Percentiles rank a stretch among this genome's conserved stretches.
phyloP scores from a whole-genome alignment of 192 early-diverging fungal species.

The Coemansia sp. region DNA sequence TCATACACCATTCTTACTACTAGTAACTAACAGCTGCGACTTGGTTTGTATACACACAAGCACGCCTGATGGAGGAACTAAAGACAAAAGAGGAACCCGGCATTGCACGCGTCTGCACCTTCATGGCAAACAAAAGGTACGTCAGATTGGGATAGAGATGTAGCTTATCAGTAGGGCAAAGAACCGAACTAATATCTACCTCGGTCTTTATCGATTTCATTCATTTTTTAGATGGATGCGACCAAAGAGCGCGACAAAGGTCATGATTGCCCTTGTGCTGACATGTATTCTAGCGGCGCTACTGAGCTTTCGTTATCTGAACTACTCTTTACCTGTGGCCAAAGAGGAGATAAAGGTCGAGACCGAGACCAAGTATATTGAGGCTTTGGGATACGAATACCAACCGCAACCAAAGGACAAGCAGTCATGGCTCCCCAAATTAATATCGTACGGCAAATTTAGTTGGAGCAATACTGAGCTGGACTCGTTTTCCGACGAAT shows the following conservation, averaged over 20 bases:
- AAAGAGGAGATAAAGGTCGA: too few species aligned
- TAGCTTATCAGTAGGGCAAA: too few species aligned
- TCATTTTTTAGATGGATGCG: conserved; percentile 8
- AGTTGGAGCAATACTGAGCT: not conserved
- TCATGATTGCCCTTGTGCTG: conserved; percentile 5
- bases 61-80: conserved; percentile 16
- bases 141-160: not conserved
- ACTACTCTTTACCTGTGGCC: not conserved
- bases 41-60: not conserved
- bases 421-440: conserved; percentile 45
- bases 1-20: not conserved
- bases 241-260: conserved; percentile 2
- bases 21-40: not conserved
- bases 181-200: not conserved
- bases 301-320: not conserved
- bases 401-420: conserved; percentile 26
- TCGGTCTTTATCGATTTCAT: not conserved
- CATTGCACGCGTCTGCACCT: conserved; percentile 3
- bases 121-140: conserved; percentile 21
- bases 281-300: conserved; percentile 2
- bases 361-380: conserved; percentile 19
- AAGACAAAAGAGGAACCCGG: conserved; percentile 3
- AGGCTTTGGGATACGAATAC: conserved; percentile 35
- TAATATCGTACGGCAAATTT: not conserved
- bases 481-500: conserved; percentile 29